These are phyloP conservation scores for Lantana camara DNA, from an alignment of 257 asterid species.

Conservation along the genomic window DNA sequence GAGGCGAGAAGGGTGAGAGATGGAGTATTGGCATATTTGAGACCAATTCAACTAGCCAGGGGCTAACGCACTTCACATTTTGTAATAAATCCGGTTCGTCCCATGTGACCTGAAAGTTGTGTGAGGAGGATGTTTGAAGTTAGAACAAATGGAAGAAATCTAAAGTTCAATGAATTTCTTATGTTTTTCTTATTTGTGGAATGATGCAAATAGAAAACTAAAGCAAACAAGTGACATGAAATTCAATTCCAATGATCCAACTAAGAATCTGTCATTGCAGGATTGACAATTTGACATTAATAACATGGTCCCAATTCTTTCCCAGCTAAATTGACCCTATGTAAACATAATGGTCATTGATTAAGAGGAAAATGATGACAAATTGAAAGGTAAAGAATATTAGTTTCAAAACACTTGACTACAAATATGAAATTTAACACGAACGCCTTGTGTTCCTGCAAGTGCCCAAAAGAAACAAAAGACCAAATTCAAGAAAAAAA, in stretches of 20 bases:
- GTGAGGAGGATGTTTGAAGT: background rate
- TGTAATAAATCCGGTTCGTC: slow-evolving; percentile 89
- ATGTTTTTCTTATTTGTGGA: background rate
- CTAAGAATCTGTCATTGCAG: background rate
- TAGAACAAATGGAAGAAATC: slow-evolving; percentile 1
- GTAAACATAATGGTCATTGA: background rate
- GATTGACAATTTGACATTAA: slow-evolving; percentile 10
- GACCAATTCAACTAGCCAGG: slow-evolving; percentile 90
- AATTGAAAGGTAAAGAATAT: background rate
- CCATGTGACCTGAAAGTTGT: slow-evolving; percentile 74
- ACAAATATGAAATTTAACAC: background rate
- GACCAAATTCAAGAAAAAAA: background rate
- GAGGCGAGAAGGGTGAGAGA: slow-evolving; percentile 75
- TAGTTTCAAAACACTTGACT: background rate
- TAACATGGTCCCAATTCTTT: background rate
- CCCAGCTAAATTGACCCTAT: slow-evolving; percentile 1
- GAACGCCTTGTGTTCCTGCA: background rate
- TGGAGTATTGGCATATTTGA: slow-evolving; percentile 73
- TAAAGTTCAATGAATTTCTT: background rate
- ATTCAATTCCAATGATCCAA: background rate
- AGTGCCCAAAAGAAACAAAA: background rate
- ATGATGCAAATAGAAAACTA: slow-evolving; percentile 1
- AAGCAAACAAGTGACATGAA: background rate
- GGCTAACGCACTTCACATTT: slow-evolving; percentile 88
- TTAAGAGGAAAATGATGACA: background rate